Percentiles rank a stretch among this genome's conserved stretches.
Conservation (phyloP, 306 rosid genomes). For the Arachis hypogaea region DNA sequence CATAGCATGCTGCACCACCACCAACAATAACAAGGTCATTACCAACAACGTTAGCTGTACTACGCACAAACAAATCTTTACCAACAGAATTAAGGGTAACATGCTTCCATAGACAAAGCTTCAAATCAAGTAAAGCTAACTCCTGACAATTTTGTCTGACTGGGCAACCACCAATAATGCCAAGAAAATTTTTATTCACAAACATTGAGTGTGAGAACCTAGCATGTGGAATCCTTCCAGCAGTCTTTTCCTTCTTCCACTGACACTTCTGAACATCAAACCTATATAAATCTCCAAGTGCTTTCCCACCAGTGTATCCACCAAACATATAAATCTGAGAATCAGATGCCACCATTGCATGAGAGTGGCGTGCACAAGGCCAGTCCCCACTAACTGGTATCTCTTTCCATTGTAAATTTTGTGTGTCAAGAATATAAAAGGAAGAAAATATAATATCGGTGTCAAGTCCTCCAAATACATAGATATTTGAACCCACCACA, state of each 20-base stretch:
- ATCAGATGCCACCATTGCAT: conserved; percentile 80
- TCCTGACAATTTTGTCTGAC: conserved; percentile 74
- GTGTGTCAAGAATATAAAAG: conserved; percentile 66
- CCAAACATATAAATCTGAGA: conserved; percentile 76
- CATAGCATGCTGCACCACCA: conserved; percentile 95
- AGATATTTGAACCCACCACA: conserved; percentile 66
- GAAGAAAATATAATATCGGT: conserved; percentile 70
- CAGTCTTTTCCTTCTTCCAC: conserved; percentile 73
- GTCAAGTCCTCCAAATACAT: conserved; percentile 91
- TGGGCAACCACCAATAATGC: conserved; percentile 94
- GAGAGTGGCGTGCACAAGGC: conserved; percentile 90
- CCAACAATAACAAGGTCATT: conserved; percentile 79
- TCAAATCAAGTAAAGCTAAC: conserved; percentile 82
- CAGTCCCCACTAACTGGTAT: conserved; percentile 60
- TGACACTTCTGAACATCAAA: conserved; percentile 62
- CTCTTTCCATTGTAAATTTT: conserved; percentile 65
- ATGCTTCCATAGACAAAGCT: conserved; percentile 61
- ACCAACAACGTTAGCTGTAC: conserved; percentile 72
- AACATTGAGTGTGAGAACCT: conserved; percentile 95
- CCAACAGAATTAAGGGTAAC: conserved; percentile 65
- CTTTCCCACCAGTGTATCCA: conserved; percentile 78
- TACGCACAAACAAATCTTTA: conserved; percentile 83
- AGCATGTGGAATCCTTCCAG: conserved; percentile 79
- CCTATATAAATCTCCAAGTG: conserved; percentile 84
- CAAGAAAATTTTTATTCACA: conserved; percentile 69